Evolutionary conservation across 257 asterid genomes (phyloP).

Genomic region (Eucommia ulmoides): DNA sequence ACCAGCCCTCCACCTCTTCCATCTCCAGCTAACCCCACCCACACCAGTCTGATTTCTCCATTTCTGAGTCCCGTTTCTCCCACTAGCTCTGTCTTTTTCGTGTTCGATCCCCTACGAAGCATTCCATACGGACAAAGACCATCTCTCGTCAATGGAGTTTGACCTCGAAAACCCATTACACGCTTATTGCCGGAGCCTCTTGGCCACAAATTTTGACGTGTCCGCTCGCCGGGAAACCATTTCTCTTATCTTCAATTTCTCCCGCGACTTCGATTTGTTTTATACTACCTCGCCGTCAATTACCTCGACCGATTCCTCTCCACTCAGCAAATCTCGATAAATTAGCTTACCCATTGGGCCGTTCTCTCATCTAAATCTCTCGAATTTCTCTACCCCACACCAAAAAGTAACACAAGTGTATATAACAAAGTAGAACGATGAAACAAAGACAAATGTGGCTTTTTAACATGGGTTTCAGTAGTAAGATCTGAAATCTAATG

Average conservation of each 20-base stretch:
- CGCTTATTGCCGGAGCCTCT: constrained; percentile 18
- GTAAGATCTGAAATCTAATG: too few species aligned
- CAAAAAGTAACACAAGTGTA: too few species aligned
- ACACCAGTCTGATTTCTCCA: constrained; percentile 9
- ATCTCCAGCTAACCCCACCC: constrained; percentile 7
- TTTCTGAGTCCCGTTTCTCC: neutral
- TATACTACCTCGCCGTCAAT: constrained; percentile 44
- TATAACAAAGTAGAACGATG: too few species aligned
- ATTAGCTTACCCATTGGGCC: too few species aligned
- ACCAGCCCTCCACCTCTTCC: constrained; percentile 14
- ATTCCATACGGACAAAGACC: neutral
- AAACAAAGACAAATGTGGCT: too few species aligned
- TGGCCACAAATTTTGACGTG: constrained; percentile 2
- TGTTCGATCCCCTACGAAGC: neutral
- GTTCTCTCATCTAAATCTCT: too few species aligned
- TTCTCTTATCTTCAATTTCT: constrained; percentile 20
- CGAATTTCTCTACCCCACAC: too few species aligned
- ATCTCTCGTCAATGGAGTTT: constrained; percentile 39
- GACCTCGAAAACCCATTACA: constrained; percentile 63
- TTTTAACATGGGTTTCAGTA: too few species aligned
- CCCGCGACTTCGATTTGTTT: constrained; percentile 26
- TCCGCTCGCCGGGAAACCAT: constrained; percentile 26
- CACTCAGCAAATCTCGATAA: constrained; percentile 29
- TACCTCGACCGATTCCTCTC: constrained; percentile 67
- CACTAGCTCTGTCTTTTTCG: neutral